Percentiles rank a stretch among this genome's conserved stretches.
Evolutionary conservation across 257 asterid species (phyloP).

Genomic region (Ilex aquifolium): DNA sequence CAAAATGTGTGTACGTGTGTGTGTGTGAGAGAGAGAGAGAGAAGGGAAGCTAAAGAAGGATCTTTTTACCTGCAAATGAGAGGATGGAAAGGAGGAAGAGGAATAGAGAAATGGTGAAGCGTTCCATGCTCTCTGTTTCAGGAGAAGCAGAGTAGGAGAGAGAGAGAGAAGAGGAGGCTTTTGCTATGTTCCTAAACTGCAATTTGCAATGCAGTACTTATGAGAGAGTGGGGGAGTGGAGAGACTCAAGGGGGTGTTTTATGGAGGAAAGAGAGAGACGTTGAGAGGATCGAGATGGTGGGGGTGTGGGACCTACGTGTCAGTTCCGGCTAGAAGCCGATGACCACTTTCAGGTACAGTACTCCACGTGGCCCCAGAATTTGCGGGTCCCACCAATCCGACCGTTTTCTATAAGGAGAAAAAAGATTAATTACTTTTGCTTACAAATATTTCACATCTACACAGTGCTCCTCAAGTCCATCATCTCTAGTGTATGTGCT

Average conservation of each 20-base stretch:
- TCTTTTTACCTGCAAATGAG: constrained; percentile 20
- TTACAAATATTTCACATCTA: too few relatives aligned
- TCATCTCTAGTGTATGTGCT: too few relatives aligned
- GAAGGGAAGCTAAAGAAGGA: background rate
- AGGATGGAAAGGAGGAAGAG: constrained; percentile 18
- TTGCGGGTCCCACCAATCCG: too few relatives aligned
- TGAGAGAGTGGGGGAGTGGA: background rate
- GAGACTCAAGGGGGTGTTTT: background rate
- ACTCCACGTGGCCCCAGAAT: too few relatives aligned
- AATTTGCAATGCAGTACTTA: too few relatives aligned
- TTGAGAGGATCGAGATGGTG: background rate
- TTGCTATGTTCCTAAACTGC: background rate
- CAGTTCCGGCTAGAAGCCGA: too few relatives aligned
- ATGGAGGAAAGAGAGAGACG: background rate
- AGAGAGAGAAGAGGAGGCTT: background rate
- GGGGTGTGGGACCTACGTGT: background rate
- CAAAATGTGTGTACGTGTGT: background rate
- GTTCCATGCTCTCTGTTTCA: constrained; percentile 25
- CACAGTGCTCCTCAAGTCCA: too few relatives aligned
- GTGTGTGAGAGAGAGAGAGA: too few relatives aligned
- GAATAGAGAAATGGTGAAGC: constrained; percentile 19
- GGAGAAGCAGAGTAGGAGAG: background rate
- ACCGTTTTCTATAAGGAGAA: too few relatives aligned
- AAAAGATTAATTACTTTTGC: too few relatives aligned
- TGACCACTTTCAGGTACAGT: too few relatives aligned